phyloP scores from a whole-genome alignment of 2,329 filamentous ascomycete species.

The Arthrobotrys sphaeroides region DNA sequence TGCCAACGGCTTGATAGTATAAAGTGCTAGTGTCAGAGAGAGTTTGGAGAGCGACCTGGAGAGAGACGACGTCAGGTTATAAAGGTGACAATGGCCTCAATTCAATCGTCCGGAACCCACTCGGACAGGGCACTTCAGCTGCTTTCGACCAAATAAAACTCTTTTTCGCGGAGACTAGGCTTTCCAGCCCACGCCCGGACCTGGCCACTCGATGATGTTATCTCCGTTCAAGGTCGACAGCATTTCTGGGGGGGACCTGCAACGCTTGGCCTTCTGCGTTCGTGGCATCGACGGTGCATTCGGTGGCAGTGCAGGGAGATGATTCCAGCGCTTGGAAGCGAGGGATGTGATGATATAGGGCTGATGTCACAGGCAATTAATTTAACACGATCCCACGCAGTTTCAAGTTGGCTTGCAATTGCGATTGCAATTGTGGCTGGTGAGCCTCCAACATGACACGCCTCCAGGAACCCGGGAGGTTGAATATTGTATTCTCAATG shows the following conservation, averaged over 20 bases:
- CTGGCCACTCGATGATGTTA: constrained; percentile 37
- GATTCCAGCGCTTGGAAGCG: constrained; percentile 18
- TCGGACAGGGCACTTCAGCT: constrained; percentile 14
- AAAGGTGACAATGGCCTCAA: constrained; percentile 21
- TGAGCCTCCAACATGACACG: neutral
- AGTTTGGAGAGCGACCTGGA: neutral
- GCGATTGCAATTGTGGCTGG: no score
- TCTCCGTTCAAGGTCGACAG: constrained; percentile 29
- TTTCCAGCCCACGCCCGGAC: neutral
- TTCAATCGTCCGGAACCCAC: neutral
- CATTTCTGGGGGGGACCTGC: neutral
- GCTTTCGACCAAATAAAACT: constrained; percentile 29
- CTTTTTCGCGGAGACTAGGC: constrained; percentile 15
- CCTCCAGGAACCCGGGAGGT: neutral
- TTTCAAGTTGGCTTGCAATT: neutral
- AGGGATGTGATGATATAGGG: constrained; percentile 32
- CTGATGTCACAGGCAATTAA: constrained; percentile 44
- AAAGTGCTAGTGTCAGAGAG: neutral
- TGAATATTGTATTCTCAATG: neutral
- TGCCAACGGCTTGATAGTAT: neutral
- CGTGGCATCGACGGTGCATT: neutral
- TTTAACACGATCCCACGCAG: neutral
- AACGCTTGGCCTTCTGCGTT: constrained; percentile 9
- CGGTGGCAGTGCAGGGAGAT: constrained; percentile 8
- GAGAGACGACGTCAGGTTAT: constrained; percentile 35